Conservation (phyloP, 306 rosid genomes). For the Cucurbita pepo region DNA sequence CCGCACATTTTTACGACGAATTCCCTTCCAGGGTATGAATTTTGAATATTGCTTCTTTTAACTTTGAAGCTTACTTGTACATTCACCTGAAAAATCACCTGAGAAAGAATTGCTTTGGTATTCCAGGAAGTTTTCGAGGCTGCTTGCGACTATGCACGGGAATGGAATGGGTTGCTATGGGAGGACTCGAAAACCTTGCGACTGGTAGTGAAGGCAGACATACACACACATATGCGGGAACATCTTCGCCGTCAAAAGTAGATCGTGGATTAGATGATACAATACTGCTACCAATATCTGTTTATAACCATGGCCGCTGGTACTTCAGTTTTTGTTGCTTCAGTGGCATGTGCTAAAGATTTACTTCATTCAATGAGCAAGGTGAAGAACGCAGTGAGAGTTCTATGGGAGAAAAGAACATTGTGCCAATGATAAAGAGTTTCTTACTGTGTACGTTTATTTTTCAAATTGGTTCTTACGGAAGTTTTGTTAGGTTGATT, state of each 20-base stretch:
- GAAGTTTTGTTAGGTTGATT: neutral
- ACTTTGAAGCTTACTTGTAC: neutral
- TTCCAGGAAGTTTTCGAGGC: slow-evolving; percentile 75
- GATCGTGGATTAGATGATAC: neutral
- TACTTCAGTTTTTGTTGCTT: neutral
- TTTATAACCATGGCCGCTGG: neutral
- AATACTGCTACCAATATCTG: neutral
- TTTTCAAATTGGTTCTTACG: neutral
- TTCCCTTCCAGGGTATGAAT: slow-evolving; percentile 73
- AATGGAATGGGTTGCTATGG: slow-evolving; percentile 78
- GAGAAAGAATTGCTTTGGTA: neutral
- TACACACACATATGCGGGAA: slow-evolving; percentile 50
- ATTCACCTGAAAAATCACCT: slow-evolving; percentile 1
- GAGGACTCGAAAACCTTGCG: slow-evolving; percentile 80
- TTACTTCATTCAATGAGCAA: neutral
- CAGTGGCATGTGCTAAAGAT: neutral
- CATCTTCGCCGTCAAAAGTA: slow-evolving; percentile 62
- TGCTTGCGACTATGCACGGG: slow-evolving; percentile 77
- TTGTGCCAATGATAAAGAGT: neutral
- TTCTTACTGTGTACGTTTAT: neutral
- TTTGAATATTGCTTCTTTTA: neutral
- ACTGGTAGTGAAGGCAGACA: slow-evolving; percentile 62
- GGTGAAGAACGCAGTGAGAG: neutral
- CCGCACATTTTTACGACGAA: slow-evolving; percentile 57
- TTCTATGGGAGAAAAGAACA: neutral